Evolutionary conservation across 306 rosid species (phyloP).

Genomic region (Purshia tridentata): DNA sequence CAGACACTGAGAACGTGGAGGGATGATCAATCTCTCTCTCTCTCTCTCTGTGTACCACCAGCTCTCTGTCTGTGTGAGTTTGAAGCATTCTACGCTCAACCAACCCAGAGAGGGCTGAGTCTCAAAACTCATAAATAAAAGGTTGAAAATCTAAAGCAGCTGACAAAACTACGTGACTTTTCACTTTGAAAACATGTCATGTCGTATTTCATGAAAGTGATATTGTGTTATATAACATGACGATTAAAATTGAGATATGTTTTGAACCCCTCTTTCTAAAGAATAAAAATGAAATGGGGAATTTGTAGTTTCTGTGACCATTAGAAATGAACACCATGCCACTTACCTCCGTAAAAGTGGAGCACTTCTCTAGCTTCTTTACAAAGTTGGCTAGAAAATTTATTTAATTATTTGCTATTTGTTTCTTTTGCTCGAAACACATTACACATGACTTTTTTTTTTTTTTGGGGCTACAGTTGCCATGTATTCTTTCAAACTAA

Average conservation of each 20-base stretch:
- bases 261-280: no score
- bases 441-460: neutral
- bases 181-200: no score
- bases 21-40: constrained; percentile 10
- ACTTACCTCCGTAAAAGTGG: neutral
- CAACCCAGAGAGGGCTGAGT: neutral
- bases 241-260: no score
- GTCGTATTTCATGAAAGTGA: no score
- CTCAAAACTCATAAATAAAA: neutral
- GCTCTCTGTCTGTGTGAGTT: neutral
- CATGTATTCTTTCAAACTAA: neutral
- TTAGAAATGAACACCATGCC: no score
- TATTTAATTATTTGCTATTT: neutral
- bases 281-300: neutral
- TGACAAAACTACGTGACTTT: no score
- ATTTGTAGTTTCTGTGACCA: no score
- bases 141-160: no score
- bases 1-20: constrained; percentile 36
- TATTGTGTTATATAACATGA: no score
- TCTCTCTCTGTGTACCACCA: neutral
- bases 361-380: neutral
- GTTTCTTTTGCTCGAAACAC: neutral
- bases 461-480: neutral
- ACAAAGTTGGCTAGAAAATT: neutral
- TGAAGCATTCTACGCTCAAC: constrained; percentile 19